phyloP scores from a whole-genome alignment of 2,329 filamentous ascomycete genomes.

The Periconia macrospinosa region DNA sequence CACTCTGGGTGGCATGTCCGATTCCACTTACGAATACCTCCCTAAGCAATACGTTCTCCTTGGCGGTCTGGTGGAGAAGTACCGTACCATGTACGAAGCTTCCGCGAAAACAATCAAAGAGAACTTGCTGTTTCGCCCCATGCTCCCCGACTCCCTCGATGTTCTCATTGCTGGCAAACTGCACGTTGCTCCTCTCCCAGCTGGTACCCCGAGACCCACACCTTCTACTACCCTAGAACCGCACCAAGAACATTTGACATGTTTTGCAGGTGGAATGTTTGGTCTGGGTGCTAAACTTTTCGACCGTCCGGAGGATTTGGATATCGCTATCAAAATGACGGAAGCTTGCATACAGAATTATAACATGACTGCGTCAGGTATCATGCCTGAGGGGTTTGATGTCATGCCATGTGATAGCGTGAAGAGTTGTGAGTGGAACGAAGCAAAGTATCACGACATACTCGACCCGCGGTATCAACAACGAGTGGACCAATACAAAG shows the following conservation, averaged over 20 bases:
- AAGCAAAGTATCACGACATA: conserved; percentile 47
- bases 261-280: conserved; percentile 72
- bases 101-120: conserved; percentile 48
- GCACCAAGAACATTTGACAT: conserved; percentile 64
- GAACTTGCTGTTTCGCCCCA: conserved; percentile 54
- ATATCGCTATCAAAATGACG: conserved; percentile 60
- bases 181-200: conserved; percentile 33
- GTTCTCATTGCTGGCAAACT: conserved; percentile 46
- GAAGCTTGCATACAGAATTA: conserved; percentile 68
- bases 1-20: conserved; percentile 45
- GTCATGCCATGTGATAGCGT: conserved; percentile 51
- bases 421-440: conserved; percentile 48
- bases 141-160: conserved; percentile 50
- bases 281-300: conserved; percentile 68
- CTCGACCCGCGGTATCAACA: conserved; percentile 41
- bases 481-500: conserved; percentile 26
- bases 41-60: conserved; percentile 53
- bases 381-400: conserved; percentile 64
- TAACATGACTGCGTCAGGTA: conserved; percentile 57
- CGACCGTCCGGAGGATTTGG: conserved; percentile 55
- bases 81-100: conserved; percentile 60
- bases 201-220: conserved; percentile 23
- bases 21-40: conserved; percentile 48
- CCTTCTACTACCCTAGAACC: conserved; percentile 24
- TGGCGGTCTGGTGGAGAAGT: conserved; percentile 50